These are phyloP conservation scores for Piper longum DNA, from an alignment of 164 flowering plant species.

Conservation along the genomic window DNA sequence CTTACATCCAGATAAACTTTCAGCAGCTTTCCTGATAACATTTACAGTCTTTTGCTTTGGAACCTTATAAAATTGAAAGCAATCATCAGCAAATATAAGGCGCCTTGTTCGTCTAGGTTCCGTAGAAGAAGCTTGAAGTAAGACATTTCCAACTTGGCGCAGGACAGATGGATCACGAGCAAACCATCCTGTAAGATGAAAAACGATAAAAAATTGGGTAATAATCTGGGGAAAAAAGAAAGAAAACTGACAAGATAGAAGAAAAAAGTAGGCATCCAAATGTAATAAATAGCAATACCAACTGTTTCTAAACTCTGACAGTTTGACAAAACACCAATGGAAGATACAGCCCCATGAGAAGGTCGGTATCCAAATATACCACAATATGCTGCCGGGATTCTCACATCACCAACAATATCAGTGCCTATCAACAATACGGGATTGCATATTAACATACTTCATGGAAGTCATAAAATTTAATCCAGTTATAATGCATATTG, in stretches of 20 bases:
- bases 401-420: constrained; percentile 68
- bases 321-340: constrained; percentile 59
- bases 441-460: too few relatives aligned
- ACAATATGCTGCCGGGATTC: constrained; percentile 88
- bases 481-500: neutral
- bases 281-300: constrained; percentile 30
- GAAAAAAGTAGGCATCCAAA: neutral
- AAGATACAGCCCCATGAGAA: constrained; percentile 75
- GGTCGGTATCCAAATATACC: constrained; percentile 83
- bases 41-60: constrained; percentile 49
- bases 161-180: constrained; percentile 77
- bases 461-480: neutral
- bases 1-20: constrained; percentile 85
- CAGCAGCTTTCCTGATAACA: constrained; percentile 48
- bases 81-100: constrained; percentile 77
- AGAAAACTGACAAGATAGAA: neutral
- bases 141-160: constrained; percentile 61
- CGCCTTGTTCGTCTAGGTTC: constrained; percentile 50
- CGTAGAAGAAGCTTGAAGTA: constrained; percentile 37
- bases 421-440: constrained; percentile 36
- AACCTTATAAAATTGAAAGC: constrained; percentile 69
- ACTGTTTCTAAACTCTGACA: constrained; percentile 77
- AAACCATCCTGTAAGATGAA: constrained; percentile 53
- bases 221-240: neutral
- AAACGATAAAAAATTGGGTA: neutral